These are phyloP conservation scores for Kalanchoe fedtschenkoi DNA, from an alignment of 164 flowering plant genomes.

Conservation along the genomic window DNA sequence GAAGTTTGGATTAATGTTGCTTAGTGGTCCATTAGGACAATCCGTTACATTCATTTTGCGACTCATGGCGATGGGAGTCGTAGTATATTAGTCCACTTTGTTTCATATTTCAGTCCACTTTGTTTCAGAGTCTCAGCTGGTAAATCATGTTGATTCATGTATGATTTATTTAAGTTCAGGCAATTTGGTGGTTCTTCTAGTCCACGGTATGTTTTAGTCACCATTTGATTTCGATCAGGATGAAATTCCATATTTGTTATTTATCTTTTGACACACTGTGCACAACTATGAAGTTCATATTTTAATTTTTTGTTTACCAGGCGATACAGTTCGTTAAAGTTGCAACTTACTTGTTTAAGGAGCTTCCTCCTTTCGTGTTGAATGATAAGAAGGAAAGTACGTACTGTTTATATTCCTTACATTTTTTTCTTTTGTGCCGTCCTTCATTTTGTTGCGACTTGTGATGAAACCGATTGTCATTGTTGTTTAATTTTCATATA, in stretches of 20 bases:
- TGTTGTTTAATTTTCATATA: background rate
- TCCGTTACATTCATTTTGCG: background rate
- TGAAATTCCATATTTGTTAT: background rate
- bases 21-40: background rate
- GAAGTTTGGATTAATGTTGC: background rate
- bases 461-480: background rate
- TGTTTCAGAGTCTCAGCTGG: background rate
- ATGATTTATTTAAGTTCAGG: background rate
- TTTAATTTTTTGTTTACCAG: slow-evolving; percentile 23
- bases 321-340: slow-evolving; percentile 73
- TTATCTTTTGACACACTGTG: background rate
- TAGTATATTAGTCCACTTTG: background rate
- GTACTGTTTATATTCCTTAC: slow-evolving; percentile 7
- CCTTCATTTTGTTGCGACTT: background rate
- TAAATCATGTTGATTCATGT: background rate
- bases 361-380: slow-evolving; percentile 45
- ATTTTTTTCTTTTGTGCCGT: background rate
- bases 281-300: background rate
- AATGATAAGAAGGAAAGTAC: slow-evolving; percentile 33
- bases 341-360: slow-evolving; percentile 58
- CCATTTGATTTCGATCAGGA: background rate
- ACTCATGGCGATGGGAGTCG: background rate
- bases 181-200: background rate
- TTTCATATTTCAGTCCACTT: background rate
- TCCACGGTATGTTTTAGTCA: background rate